Conservation (phyloP, 2,329 filamentous ascomycete species). For the Penicillium olsonii region DNA sequence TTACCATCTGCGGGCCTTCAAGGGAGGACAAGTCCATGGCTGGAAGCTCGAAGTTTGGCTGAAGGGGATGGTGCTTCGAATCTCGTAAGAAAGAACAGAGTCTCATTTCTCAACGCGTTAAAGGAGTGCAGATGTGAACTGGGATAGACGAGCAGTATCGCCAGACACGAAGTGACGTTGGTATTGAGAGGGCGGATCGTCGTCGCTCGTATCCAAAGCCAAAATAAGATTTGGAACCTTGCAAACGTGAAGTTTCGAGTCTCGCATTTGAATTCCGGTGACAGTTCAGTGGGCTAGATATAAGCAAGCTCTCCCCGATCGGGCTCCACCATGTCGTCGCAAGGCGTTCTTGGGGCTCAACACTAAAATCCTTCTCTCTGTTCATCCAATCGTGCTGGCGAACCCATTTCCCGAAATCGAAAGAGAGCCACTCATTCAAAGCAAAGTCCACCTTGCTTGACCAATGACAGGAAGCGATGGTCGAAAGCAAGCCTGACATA, state of each 20-base stretch:
- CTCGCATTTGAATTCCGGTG: not conserved
- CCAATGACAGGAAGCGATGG: not conserved
- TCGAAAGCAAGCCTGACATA: not conserved
- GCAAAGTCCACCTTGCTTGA: not conserved
- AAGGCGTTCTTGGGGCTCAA: not conserved
- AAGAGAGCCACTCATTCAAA: not conserved
- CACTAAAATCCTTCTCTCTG: not conserved
- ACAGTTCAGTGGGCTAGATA: not conserved
- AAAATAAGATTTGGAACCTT: constrained; percentile 1
- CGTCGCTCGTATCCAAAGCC: constrained; percentile 12
- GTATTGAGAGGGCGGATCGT: constrained; percentile 12
- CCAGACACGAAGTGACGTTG: constrained; percentile 14
- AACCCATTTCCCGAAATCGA: constrained; percentile 1
- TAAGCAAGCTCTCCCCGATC: not conserved
- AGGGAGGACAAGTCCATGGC: constrained; percentile 39
- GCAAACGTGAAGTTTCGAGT: not conserved
- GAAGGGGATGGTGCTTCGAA: not conserved
- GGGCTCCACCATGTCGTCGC: not conserved
- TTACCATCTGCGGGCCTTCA: constrained; percentile 35
- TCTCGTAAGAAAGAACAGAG: constrained; percentile 12
- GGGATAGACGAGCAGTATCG: constrained; percentile 8
- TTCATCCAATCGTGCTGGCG: not conserved
- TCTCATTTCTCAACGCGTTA: constrained; percentile 5
- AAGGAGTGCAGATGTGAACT: not conserved
- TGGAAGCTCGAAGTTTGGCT: not conserved